Base-by-base conservation (phyloP, 768 basidiomycete species). In the Pleurotus tuoliensis region DNA sequence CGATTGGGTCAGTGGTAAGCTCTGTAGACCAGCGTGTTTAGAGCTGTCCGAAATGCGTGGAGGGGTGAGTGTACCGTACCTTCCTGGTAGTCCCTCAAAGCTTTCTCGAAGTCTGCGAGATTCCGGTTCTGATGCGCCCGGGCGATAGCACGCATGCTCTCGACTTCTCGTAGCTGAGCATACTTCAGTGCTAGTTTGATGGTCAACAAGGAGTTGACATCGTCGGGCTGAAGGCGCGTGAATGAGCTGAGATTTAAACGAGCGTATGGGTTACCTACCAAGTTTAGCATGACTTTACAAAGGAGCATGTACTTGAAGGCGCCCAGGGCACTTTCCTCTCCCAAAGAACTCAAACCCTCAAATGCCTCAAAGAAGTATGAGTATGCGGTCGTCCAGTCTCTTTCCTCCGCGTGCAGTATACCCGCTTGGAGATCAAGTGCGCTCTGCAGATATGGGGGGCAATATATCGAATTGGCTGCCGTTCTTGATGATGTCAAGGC, bases 341-440 rank as follows among this genome's bases (percentile, higher is more conserved):
- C 56, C 47, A 56, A 27, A 1, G 84, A 69, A 41, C 84, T 83
- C 61, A 94, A 76, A 51, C 87, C 94, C 72, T 99, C 97, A 61
- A 98, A 98, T 2, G 94, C 87, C 72, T 98, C 96, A 63, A 92
- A 94, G 73, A 98, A 98, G 74, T 98, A 99, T 0, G 92, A 94
- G 71, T 97, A 97, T 18, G 87, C 96, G 0, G 96, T 99, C 57
- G 83, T 95, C 71, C 97, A 98, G 71, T 98, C 96, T 67, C 95
- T 96, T 65, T 99, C 96, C 63, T 99, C 95, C 0, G 96, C 94
- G 64, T 97, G 93, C 8, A 98, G 80, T 43, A 96, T 78, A 3
- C 96, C 80, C 20, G 76, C 77, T 61, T 82, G 81, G 13, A 82
- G 72, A 62, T 81, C 81, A 24, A 82, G 74, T 3, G 78, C 65